These are phyloP conservation scores for Hyaloscypha bicolor DNA, from an alignment of 495 filamentous ascomycete species.

Conservation along the genomic window DNA sequence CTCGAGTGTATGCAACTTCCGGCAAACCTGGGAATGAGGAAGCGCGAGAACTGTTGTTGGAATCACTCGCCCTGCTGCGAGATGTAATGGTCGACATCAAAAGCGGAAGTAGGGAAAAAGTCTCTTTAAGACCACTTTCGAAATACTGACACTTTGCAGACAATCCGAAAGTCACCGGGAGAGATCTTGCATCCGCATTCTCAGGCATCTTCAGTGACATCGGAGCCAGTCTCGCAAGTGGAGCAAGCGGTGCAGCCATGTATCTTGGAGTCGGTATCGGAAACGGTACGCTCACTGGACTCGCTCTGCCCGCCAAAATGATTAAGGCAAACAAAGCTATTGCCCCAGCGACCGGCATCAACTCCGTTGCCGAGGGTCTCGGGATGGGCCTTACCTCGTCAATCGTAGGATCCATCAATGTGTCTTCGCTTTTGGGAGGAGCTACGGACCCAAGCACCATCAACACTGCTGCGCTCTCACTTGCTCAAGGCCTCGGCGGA, in stretches of 20 bases:
- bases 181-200: conserved; percentile 18
- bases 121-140: too few species aligned
- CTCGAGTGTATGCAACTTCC: too few species aligned
- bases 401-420: conserved; percentile 12
- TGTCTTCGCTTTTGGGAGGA: conserved; percentile 4
- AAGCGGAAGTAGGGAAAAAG: not conserved
- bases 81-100: not conserved
- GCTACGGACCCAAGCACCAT: not conserved
- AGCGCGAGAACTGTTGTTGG: conserved; percentile 1
- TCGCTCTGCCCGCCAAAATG: not conserved
- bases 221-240: not conserved
- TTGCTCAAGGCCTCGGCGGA: conserved; percentile 18
- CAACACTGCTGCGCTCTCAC: conserved; percentile 1
- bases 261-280: conserved; percentile 20
- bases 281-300: conserved; percentile 13
- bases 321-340: conserved; percentile 11
- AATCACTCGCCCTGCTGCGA: conserved; percentile 1
- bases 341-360: conserved; percentile 12
- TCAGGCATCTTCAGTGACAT: conserved; percentile 17
- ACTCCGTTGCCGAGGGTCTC: conserved; percentile 10
- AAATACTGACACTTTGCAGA: too few species aligned
- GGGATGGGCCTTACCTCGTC: conserved; percentile 12
- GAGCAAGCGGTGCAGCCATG: conserved; percentile 2
- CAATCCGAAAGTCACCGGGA: not conserved
- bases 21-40: not conserved